Evolutionary conservation across 2,329 filamentous ascomycete genomes (phyloP), one percentile per base, ranked within the genome.

Genomic region (Truncatella angustata): DNA sequence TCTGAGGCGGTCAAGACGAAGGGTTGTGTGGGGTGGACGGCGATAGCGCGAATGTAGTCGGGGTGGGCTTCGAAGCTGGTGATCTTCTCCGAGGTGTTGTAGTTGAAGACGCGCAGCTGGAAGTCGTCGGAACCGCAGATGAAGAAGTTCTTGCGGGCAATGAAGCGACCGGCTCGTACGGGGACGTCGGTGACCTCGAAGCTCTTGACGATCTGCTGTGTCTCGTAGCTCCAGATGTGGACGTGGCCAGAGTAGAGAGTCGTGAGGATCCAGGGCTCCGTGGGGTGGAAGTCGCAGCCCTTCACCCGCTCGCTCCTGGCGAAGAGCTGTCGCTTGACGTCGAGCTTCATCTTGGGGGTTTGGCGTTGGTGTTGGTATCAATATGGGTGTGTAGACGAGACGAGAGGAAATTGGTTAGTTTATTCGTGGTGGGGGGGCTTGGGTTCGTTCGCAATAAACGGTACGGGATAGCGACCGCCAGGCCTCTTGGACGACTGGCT

Each of bases 51-150:
- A 69, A 99, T 97, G 68, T 99, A 99, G 73, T 99, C 94, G 55
- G 94, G 94, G 70, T 99, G 94, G 48, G 92, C 93, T 76, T 97
- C 93, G 72, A 97, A 97, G 14, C 90, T 90, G 50, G 91, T 93
- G 66, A 97, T 94, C 82, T 97, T 97, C 75, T 99, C 94, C 55
- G 91, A 96, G 50, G 94, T 99, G 76, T 99, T 97, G 82, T 97
- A 99, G 78, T 99, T 97, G 82, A 96, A 96, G 58, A 96, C 90
- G 63, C 93, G 88, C 50, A 85, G 71, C 68, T 85, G 81, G 76
- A 95, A 99, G 76, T 96, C 91, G 76, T 96, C 90, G 61, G 88
- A 93, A 67, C 94, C 94, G 74, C 91, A 94, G 51, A 96, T 90
- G 63, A 96, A 95, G 94, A 94, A 99, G 74, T 97, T 99, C 85